Base-by-base conservation (phyloP, 2,329 filamentous ascomycete species). In the Fusarium siculi region DNA sequence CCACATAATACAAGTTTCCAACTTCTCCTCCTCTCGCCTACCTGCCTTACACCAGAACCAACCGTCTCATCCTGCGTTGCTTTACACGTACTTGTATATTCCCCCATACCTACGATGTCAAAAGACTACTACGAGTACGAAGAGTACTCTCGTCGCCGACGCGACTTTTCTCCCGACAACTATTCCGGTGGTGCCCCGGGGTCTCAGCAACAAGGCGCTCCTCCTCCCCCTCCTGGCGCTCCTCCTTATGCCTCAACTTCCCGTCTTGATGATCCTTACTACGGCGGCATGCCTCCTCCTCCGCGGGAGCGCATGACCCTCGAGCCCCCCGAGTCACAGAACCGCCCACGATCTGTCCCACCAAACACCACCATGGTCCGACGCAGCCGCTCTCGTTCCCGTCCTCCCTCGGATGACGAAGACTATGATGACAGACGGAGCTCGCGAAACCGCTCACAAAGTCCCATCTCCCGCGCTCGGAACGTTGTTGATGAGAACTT, bases 401-500 rank as follows among this genome's bases (percentile, higher is more conserved):
- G 69, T 60, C 63, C 74, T 42, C 66, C 63, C 14, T 76, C 76
- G 18, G 60, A 58, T 53, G 72, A 55, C 25, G 68, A 72, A 55
- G 75, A 76, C 23, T 70, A 76, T 39, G 70, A 75, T 30, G 66
- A 75, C 47, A 70, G 80, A 68, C 67, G 77, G 61, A 73, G 68
- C 46, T 72, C 74, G 75, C 66, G 77, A 77, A 70, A 67, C 15
- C 74, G 76, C 47, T 75, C 76, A 8, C 70, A 73, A 25, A 82
- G 80, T 40, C 83, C 86, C 11, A 61, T 85, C 9, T 77, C 78
- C 52, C 84, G 84, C 68, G 83, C 84, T 10, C 82, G 83, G 37
- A 69, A 82, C 37, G 82, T 82, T 18, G 78, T 87, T 47, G 80
- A 85, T 49, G 80, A 84, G 66, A 85, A 84, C 52, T 89, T 89